phyloP scores from a whole-genome alignment of 2,329 filamentous ascomycete genomes.

The Leptographium lundbergii region DNA sequence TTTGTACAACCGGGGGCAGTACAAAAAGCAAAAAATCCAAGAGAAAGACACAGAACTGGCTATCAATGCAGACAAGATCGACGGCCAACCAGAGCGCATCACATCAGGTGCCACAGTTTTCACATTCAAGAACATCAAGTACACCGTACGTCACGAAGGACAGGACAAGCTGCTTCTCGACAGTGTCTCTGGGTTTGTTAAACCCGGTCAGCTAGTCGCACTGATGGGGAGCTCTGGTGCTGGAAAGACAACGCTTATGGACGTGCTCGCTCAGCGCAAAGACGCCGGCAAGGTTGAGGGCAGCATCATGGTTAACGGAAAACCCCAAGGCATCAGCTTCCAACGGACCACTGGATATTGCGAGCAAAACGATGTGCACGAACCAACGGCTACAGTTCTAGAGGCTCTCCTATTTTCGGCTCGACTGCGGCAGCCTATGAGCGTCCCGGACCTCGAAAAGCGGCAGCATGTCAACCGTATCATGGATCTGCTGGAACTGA shows the following conservation, averaged over 20 bases:
- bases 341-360: constrained; percentile 87
- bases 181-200: background rate
- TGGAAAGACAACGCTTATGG: constrained; percentile 81
- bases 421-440: constrained; percentile 67
- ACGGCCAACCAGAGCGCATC: background rate
- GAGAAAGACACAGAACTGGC: background rate
- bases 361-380: constrained; percentile 83
- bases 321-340: constrained; percentile 64
- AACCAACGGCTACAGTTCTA: constrained; percentile 71
- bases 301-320: constrained; percentile 59
- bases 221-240: constrained; percentile 79
- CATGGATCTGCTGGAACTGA: constrained; percentile 86
- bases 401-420: constrained; percentile 82
- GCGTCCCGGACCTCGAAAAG: constrained; percentile 64
- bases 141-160: background rate
- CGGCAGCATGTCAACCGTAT: constrained; percentile 80
- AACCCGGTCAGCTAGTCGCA: background rate
- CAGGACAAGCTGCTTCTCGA: background rate
- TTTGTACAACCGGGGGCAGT: constrained; percentile 19
- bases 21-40: background rate
- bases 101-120: background rate
- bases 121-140: background rate
- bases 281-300: constrained; percentile 82
- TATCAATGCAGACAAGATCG: background rate
- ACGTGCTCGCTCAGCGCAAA: constrained; percentile 72